Percentiles rank a stretch among this genome's conserved stretches.
Evolutionary conservation across 139 green algal species (phyloP).

Genomic region (Micractinium sp.): DNA sequence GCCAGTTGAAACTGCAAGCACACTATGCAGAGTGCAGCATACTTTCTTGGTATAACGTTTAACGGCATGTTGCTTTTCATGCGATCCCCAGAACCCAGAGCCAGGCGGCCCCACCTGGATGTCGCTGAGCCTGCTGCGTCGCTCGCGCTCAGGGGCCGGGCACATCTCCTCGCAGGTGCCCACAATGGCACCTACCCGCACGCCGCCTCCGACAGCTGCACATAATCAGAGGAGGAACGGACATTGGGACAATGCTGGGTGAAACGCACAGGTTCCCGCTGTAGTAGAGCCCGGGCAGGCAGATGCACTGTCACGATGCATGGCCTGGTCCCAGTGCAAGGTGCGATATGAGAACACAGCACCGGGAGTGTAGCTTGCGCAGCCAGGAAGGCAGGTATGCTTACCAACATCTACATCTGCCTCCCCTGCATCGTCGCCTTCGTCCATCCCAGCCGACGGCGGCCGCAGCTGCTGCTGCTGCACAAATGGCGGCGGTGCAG

Average conservation of each 20-base stretch:
- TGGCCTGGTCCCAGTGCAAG: too few relatives aligned
- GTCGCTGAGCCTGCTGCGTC: conserved; percentile 58
- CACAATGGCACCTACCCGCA: conserved; percentile 39
- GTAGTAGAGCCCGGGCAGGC: too few relatives aligned
- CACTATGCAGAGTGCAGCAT: background rate
- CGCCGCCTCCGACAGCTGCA: background rate
- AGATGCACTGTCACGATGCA: too few relatives aligned
- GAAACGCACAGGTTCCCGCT: too few relatives aligned
- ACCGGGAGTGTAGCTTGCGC: too few relatives aligned
- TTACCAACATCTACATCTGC: background rate
- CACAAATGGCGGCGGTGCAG: background rate
- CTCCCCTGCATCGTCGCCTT: background rate
- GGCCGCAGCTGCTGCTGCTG: background rate
- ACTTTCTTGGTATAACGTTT: background rate
- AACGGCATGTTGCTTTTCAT: background rate
- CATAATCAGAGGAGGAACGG: background rate
- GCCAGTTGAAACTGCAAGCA: too few relatives aligned
- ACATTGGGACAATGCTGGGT: background rate
- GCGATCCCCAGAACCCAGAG: too few relatives aligned
- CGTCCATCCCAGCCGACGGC: background rate
- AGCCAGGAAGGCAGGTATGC: too few relatives aligned
- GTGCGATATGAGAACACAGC: too few relatives aligned
- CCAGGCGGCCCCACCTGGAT: conserved; percentile 36
- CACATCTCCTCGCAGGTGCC: conserved; percentile 80
- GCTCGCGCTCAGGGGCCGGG: conserved; percentile 61